phyloP scores from a whole-genome alignment of 163 green algal genomes.

The Chlamydomonas reinhardtii region DNA sequence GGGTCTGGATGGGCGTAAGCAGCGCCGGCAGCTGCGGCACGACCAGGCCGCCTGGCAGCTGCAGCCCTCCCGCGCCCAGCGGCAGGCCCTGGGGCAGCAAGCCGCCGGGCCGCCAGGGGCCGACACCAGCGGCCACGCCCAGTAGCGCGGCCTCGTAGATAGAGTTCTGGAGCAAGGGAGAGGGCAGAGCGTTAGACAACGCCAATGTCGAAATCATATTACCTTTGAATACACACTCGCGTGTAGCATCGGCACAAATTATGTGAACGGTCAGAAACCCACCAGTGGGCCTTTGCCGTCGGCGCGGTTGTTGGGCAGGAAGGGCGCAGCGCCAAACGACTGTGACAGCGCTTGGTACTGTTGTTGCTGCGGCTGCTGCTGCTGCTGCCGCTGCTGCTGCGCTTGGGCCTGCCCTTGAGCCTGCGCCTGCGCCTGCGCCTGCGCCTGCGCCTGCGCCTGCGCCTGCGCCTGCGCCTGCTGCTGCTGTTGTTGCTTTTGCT shows the following conservation, averaged over 20 bases:
- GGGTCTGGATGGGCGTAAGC: constrained; percentile 7
- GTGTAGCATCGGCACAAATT: too few species aligned
- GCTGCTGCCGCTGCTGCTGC: neutral
- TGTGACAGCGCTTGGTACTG: neutral
- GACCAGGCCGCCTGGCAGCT: constrained; percentile 26
- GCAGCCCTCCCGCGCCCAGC: constrained; percentile 3
- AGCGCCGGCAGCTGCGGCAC: neutral
- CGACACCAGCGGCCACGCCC: neutral
- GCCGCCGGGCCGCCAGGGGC: constrained; percentile 1
- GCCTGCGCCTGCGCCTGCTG: neutral
- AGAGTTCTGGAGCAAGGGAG: neutral
- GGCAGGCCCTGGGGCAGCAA: constrained; percentile 7
- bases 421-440: neutral
- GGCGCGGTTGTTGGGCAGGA: neutral
- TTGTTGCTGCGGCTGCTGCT: constrained; percentile 18
- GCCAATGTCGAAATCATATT: neutral
- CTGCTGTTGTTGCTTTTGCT: constrained; percentile 17
- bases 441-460: neutral
- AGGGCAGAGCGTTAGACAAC: neutral
- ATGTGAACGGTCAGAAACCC: too few species aligned
- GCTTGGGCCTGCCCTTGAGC: neutral
- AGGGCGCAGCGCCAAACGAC: neutral
- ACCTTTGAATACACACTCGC: too few species aligned
- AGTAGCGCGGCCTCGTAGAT: constrained; percentile 31
- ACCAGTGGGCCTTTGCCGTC: constrained; percentile 17